Percentiles rank a stretch among this genome's conserved stretches.
phyloP scores from a whole-genome alignment of 768 basidiomycete species.

The Scleroderma citrinum region DNA sequence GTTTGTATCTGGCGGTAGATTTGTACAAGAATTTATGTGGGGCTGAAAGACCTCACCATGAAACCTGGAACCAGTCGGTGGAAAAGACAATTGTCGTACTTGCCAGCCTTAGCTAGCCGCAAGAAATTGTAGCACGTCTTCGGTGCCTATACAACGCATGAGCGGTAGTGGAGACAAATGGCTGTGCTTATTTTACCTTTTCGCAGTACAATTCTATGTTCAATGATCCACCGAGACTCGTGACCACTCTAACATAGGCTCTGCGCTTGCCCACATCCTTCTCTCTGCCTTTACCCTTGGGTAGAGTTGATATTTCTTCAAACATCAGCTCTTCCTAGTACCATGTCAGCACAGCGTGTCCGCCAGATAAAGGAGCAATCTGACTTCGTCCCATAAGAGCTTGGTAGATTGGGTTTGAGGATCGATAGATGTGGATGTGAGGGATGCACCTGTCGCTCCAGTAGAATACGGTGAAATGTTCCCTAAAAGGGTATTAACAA shows the following conservation, averaged over 20 bases:
- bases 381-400: constrained; percentile 90
- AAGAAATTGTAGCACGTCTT: constrained; percentile 99
- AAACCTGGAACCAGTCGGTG: constrained; percentile 93
- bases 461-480: constrained; percentile 89
- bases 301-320: constrained; percentile 77
- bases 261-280: constrained; percentile 88
- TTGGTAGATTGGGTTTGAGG: constrained; percentile 62
- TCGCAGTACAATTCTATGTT: constrained; percentile 87
- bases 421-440: constrained; percentile 90
- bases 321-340: constrained; percentile 93
- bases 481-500: constrained; percentile 41
- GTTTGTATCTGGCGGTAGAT: constrained; percentile 74
- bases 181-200: constrained; percentile 51
- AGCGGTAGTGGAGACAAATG: not conserved
- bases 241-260: constrained; percentile 94
- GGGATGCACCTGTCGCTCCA: constrained; percentile 84
- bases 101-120: constrained; percentile 84
- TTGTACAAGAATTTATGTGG: constrained; percentile 1
- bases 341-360: not conserved
- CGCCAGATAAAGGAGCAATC: not conserved
- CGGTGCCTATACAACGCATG: constrained; percentile 59
- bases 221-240: constrained; percentile 82
- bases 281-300: constrained; percentile 86
- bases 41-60: constrained; percentile 54
- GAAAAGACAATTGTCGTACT: constrained; percentile 86